Evolutionary conservation across 192 early-diverging fungal species (phyloP).

Genomic region (Coemansia javaensis): DNA sequence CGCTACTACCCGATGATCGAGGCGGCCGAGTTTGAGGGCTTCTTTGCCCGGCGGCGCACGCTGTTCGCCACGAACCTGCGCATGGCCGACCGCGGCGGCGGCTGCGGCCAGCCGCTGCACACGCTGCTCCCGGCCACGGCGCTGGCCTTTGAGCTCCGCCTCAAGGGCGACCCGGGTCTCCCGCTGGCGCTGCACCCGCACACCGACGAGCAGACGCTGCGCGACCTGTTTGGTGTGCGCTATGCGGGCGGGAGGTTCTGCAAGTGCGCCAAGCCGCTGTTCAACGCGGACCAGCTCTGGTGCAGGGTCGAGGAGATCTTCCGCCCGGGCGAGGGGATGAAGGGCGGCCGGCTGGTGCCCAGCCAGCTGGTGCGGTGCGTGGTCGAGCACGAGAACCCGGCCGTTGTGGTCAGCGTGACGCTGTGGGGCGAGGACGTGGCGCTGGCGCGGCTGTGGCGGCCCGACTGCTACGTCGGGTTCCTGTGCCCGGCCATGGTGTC

Average conservation of each 20-base stretch:
- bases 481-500: slow-evolving; percentile 16
- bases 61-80: slow-evolving; percentile 13
- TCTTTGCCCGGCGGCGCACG: slow-evolving; percentile 21
- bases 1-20: slow-evolving; percentile 39
- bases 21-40: slow-evolving; percentile 33
- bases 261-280: slow-evolving; percentile 7
- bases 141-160: slow-evolving; percentile 35
- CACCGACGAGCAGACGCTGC: slow-evolving; percentile 26
- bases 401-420: slow-evolving; percentile 9
- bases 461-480: slow-evolving; percentile 29
- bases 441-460: slow-evolving; percentile 16
- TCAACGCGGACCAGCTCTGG: slow-evolving; percentile 44
- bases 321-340: neutral
- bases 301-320: slow-evolving; percentile 17
- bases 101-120: slow-evolving; percentile 11
- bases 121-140: slow-evolving; percentile 28
- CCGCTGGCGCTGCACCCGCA: slow-evolving; percentile 4
- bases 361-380: slow-evolving; percentile 9
- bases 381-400: slow-evolving; percentile 18
- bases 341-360: neutral
- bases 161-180: slow-evolving; percentile 14
- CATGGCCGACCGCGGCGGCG: slow-evolving; percentile 23
- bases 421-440: slow-evolving; percentile 27
- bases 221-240: slow-evolving; percentile 27
- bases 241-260: slow-evolving; percentile 9